phyloP scores from a whole-genome alignment of 176 grass and related monocot genomes.

The Canna indica region DNA sequence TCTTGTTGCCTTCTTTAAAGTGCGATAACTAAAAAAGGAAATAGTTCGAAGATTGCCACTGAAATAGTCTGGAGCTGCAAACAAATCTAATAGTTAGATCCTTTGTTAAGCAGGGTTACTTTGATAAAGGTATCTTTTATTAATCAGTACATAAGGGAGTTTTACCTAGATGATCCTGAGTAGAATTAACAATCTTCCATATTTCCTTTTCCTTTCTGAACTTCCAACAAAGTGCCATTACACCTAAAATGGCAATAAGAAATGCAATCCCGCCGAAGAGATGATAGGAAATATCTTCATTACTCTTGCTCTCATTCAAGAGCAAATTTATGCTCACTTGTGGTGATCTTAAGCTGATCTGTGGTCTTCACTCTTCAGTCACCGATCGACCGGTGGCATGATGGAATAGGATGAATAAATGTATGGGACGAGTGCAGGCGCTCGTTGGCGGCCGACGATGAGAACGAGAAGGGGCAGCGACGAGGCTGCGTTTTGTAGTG shows the following conservation, averaged over 20 bases:
- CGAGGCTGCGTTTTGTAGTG: too few relatives aligned
- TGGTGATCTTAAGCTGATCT: too few relatives aligned
- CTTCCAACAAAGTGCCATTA: conserved; percentile 39
- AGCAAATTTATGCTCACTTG: too few relatives aligned
- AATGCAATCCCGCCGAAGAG: conserved; percentile 23
- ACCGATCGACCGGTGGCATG: too few relatives aligned
- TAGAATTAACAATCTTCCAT: conserved; percentile 27
- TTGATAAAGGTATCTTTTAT: too few relatives aligned
- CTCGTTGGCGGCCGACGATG: too few relatives aligned
- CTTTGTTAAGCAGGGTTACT: not conserved
- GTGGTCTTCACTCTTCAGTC: too few relatives aligned
- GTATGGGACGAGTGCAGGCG: too few relatives aligned
- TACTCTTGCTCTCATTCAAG: too few relatives aligned
- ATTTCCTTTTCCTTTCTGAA: conserved; percentile 23
- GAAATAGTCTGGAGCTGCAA: conserved; percentile 38
- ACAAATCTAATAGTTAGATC: not conserved
- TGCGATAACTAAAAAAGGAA: conserved; percentile 44
- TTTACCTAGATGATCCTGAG: conserved; percentile 29
- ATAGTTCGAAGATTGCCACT: conserved; percentile 51
- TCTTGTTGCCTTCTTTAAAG: conserved; percentile 44
- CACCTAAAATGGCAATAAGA: conserved; percentile 23
- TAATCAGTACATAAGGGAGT: not conserved
- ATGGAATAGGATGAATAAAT: too few relatives aligned
- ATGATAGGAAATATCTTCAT: not conserved
- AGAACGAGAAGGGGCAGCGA: too few relatives aligned